Base-by-base conservation (phyloP, 257 asterid genomes). In the Solanum virginianum region DNA sequence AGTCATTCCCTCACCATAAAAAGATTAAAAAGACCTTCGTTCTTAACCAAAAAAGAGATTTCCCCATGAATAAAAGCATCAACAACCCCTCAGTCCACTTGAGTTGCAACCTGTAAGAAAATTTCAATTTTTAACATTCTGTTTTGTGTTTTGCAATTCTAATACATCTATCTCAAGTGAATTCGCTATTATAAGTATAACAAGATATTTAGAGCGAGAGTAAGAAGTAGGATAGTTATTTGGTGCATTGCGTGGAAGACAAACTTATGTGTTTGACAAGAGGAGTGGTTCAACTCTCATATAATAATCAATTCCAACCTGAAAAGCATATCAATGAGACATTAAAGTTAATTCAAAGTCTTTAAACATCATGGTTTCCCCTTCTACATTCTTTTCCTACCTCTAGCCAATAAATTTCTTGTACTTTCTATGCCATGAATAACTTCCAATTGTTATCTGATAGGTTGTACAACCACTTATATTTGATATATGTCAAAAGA, bases 251-350 rank as follows among this genome's bases (percentile, higher is more conserved):
- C 98, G 99, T 2, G 99, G 99, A 89, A 94, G 99, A 91, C 97
- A 95, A 84, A 97, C 99, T 0, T 97, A 97, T 39, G 98, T 97
- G 80, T 98, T 97, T 24, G 99, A 95, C 96, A 95, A 90, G 91
- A 93, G 99, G 99, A 45, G 98, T 95, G 75, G 97, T 97, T 83
- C 97, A 94, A 43, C 98, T 97, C 65, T 65, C 95, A 75, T 97
- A 97, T 88, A 97, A 95, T 88, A 97, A 95, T 72, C 99, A 97
- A 89, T 97, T 97, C 96, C 99, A 97, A 86, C 99, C 99, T 16
- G 99, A 97, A 84, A 97, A 97, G 92, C 99, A 97, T 81, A 94
- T 97, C 3, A 98, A 92, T 60, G 99, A 97, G 87, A 95, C 99
- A 90, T 89, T 97, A 90, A 97, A 95, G 94, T 93, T 97, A 85